These are phyloP conservation scores for Trichoderma parareesei DNA, from an alignment of 495 filamentous ascomycete genomes.

Conservation along the genomic window DNA sequence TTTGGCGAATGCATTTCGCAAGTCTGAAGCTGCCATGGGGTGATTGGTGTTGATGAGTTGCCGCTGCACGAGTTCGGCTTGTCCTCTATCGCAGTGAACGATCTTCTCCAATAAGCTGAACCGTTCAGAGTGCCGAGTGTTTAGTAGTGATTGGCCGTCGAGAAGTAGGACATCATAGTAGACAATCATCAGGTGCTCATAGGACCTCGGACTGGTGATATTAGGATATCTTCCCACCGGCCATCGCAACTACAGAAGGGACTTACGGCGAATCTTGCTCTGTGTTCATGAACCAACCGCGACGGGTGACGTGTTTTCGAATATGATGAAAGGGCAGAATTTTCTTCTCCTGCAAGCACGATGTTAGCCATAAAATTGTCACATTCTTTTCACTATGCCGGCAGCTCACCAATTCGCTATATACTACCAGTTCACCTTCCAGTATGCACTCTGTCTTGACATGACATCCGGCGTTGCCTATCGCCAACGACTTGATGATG, in stretches of 20 bases:
- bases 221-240: background rate
- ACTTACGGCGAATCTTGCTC: slow-evolving; percentile 61
- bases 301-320: slow-evolving; percentile 67
- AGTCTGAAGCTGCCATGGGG: slow-evolving; percentile 30
- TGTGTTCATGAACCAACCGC: slow-evolving; percentile 61
- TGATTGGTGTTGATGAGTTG: slow-evolving; percentile 54
- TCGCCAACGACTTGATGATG: slow-evolving; percentile 47
- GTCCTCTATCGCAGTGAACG: slow-evolving; percentile 47
- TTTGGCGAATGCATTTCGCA: slow-evolving; percentile 56
- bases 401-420: slow-evolving; percentile 47
- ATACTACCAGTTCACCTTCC: slow-evolving; percentile 77
- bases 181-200: slow-evolving; percentile 77
- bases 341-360: slow-evolving; percentile 29
- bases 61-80: slow-evolving; percentile 53
- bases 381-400: too few species aligned
- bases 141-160: slow-evolving; percentile 59
- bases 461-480: slow-evolving; percentile 47
- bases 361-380: background rate
- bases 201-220: slow-evolving; percentile 16
- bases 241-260: background rate
- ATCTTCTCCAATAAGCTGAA: slow-evolving; percentile 50
- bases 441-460: slow-evolving; percentile 61
- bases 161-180: slow-evolving; percentile 72
- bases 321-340: slow-evolving; percentile 72
- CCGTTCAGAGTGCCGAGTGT: slow-evolving; percentile 50